Conservation (phyloP, 2,329 filamentous ascomycete species). For the Rugonectria rugulosa region DNA sequence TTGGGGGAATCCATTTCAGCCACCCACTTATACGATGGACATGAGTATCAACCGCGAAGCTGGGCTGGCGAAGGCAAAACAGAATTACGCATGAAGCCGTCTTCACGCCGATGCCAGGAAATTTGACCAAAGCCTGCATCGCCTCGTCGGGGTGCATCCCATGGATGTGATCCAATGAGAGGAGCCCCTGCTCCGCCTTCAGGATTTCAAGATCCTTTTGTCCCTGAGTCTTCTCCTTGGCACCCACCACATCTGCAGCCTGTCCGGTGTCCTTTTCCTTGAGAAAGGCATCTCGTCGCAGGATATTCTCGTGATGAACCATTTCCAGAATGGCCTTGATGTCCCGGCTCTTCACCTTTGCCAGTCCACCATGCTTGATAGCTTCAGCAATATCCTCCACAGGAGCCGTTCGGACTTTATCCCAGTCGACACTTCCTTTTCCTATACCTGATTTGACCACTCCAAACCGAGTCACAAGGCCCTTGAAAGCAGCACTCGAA, state of each 20-base stretch:
- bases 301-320: slow-evolving; percentile 36
- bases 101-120: slow-evolving; percentile 39
- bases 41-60: slow-evolving; percentile 40
- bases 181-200: slow-evolving; percentile 36
- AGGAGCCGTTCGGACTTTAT: slow-evolving; percentile 35
- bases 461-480: slow-evolving; percentile 35
- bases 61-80: slow-evolving; percentile 39
- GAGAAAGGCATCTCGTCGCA: slow-evolving; percentile 34
- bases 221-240: slow-evolving; percentile 34
- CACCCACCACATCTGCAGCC: slow-evolving; percentile 23
- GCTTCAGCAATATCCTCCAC: slow-evolving; percentile 62
- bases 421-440: slow-evolving; percentile 39
- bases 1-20: slow-evolving; percentile 38
- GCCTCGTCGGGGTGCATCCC: slow-evolving; percentile 39
- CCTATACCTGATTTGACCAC: slow-evolving; percentile 35
- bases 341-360: slow-evolving; percentile 37
- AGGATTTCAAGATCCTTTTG: slow-evolving; percentile 39
- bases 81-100: slow-evolving; percentile 40
- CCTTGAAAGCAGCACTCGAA: slow-evolving; percentile 38
- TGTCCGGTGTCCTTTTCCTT: slow-evolving; percentile 32
- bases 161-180: slow-evolving; percentile 39
- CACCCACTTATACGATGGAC: slow-evolving; percentile 38
- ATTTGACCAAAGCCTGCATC: slow-evolving; percentile 38
- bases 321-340: slow-evolving; percentile 38
- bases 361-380: slow-evolving; percentile 61